Percentiles rank a stretch among this genome's conserved stretches.
These are phyloP conservation scores for Phaeoacremonium minimum DNA, from an alignment of 2,329 filamentous ascomycete species.

Conservation along the genomic window DNA sequence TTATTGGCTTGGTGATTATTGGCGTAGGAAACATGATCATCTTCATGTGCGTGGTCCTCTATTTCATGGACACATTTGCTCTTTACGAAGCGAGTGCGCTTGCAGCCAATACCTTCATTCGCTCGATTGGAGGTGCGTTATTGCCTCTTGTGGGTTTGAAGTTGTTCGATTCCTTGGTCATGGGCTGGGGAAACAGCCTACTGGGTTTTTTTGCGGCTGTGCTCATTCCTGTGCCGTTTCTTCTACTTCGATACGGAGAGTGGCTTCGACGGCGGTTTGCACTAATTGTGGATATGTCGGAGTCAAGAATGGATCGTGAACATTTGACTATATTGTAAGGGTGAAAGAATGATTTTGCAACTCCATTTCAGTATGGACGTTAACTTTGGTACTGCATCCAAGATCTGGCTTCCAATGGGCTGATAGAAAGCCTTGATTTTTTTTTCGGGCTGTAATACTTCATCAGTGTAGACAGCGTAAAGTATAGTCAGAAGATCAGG, in stretches of 20 bases:
- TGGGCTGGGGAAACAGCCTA: constrained; percentile 26
- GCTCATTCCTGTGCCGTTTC: constrained; percentile 38
- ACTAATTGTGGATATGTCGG: too few relatives aligned
- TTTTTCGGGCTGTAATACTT: too few relatives aligned
- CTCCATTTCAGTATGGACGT: too few relatives aligned
- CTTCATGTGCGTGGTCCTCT: constrained; percentile 35
- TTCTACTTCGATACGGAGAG: constrained; percentile 42
- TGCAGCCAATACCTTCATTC: constrained; percentile 58
- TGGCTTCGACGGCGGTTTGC: constrained; percentile 26
- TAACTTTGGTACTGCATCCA: too few relatives aligned
- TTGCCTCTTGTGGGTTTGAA: constrained; percentile 41
- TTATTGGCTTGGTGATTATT: constrained; percentile 20
- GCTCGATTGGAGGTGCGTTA: constrained; percentile 46
- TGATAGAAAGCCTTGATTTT: too few relatives aligned
- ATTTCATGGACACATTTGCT: constrained; percentile 57
- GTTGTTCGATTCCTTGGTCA: constrained; percentile 22
- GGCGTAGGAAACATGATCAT: constrained; percentile 23
- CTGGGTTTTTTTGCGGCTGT: constrained; percentile 40
- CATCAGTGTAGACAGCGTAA: too few relatives aligned
- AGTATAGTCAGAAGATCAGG: too few relatives aligned
- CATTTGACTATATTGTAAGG: too few relatives aligned
- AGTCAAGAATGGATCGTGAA: too few relatives aligned
- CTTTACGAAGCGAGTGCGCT: constrained; percentile 45
- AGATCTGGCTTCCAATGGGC: too few relatives aligned
- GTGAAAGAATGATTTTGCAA: too few relatives aligned